phyloP scores from a whole-genome alignment of 306 rosid genomes.

The Quercus ilex region DNA sequence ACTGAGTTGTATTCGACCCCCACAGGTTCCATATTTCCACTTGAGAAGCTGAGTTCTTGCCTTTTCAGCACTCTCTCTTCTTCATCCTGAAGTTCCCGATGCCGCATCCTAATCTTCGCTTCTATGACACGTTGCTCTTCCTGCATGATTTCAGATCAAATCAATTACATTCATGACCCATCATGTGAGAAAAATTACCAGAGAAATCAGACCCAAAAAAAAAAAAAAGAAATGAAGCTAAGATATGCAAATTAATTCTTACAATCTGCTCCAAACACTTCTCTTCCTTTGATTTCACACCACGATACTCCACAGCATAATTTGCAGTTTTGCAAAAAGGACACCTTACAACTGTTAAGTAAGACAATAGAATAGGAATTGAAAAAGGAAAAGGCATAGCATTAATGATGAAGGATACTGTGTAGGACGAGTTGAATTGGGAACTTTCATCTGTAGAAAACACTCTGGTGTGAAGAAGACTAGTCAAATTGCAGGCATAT shows the following conservation, averaged over 20 bases:
- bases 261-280: constrained; percentile 90
- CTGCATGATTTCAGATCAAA: constrained; percentile 36
- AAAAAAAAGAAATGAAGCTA: constrained; percentile 6
- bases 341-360: constrained; percentile 73
- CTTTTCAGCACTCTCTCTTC: constrained; percentile 86
- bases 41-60: constrained; percentile 50
- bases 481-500: constrained; percentile 26
- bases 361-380: constrained; percentile 21
- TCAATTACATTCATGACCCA: not conserved
- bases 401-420: constrained; percentile 72
- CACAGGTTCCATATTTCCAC: constrained; percentile 39
- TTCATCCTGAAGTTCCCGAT: constrained; percentile 84
- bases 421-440: constrained; percentile 95
- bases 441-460: constrained; percentile 99
- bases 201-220: constrained; percentile 15
- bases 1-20: constrained; percentile 57
- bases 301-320: constrained; percentile 96
- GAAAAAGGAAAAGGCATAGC: constrained; percentile 4
- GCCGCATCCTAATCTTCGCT: constrained; percentile 94
- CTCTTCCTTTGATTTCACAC: constrained; percentile 94
- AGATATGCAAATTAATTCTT: constrained; percentile 30
- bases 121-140: constrained; percentile 99
- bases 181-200: constrained; percentile 6
- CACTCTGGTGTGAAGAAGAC: constrained; percentile 65
- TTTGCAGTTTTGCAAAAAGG: constrained; percentile 92